Percentiles rank a stretch among this genome's conserved stretches.
Conservation (phyloP, 352 stramenopile genomes). For the Globisporangium paddicum region DNA sequence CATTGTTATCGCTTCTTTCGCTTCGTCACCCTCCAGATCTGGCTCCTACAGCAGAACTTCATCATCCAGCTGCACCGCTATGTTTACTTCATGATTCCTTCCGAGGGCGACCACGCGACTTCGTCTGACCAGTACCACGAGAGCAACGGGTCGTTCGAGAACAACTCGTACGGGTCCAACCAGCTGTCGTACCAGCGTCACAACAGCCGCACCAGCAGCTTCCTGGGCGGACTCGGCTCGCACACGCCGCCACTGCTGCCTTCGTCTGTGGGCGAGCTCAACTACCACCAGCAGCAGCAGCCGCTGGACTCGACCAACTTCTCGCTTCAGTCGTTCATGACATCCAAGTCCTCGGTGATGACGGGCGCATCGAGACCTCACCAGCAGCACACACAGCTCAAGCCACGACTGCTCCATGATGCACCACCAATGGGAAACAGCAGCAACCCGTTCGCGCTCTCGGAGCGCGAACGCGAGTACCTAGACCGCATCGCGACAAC, state of each 20-base stretch:
- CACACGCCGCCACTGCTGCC: not conserved
- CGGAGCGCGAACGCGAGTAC: slow-evolving; percentile 66
- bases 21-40: slow-evolving; percentile 38
- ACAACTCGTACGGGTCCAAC: slow-evolving; percentile 16
- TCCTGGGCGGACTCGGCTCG: not conserved
- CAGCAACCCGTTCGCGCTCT: slow-evolving; percentile 37
- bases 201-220: slow-evolving; percentile 5
- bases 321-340: slow-evolving; percentile 8
- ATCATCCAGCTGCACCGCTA: slow-evolving; percentile 83
- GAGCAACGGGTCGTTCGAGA: slow-evolving; percentile 26
- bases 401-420: not conserved
- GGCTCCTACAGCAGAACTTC: slow-evolving; percentile 81
- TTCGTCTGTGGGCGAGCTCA: not conserved
- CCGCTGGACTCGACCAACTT: not conserved
- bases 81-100: slow-evolving; percentile 84
- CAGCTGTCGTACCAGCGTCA: slow-evolving; percentile 15
- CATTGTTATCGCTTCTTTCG: not conserved
- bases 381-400: no score
- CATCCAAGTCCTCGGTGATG: not conserved
- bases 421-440: slow-evolving; percentile 7
- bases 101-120: slow-evolving; percentile 42
- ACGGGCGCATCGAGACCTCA: not conserved
- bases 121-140: slow-evolving; percentile 12
- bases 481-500: slow-evolving; percentile 78
- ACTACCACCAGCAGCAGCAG: not conserved